Percentiles rank a stretch among this genome's conserved stretches.
Evolutionary conservation across 768 basidiomycete genomes (phyloP).

Genomic region (Botryobasidium botryosum): DNA sequence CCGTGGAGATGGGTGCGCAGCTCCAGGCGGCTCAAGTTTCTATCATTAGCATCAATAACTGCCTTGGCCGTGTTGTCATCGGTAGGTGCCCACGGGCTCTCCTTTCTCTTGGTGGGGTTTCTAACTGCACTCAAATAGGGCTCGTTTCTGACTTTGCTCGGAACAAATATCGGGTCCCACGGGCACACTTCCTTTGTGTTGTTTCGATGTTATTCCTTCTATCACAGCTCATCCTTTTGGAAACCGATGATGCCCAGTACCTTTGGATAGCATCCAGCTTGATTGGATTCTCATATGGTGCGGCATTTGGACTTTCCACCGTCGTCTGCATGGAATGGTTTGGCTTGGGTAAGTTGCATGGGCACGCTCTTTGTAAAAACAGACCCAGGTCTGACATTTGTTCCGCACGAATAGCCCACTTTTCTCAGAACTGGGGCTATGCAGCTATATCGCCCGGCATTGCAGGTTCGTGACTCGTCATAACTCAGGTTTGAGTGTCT

Average conservation of each 20-base stretch:
- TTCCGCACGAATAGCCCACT: not conserved
- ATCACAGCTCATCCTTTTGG: conserved; percentile 47
- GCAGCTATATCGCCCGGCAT: conserved; percentile 50
- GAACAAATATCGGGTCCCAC: conserved; percentile 37
- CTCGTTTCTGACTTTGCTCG: conserved; percentile 50
- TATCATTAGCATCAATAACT: conserved; percentile 66
- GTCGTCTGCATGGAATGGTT: conserved; percentile 71
- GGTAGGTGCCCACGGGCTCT: conserved; percentile 28
- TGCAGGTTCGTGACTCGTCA: too few relatives aligned
- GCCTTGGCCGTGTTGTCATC: conserved; percentile 54
- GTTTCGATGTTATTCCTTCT: conserved; percentile 51
- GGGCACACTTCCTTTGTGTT: conserved; percentile 51
- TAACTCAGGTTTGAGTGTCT: too few relatives aligned
- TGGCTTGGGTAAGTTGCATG: conserved; percentile 46
- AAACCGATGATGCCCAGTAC: conserved; percentile 35
- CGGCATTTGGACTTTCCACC: conserved; percentile 22
- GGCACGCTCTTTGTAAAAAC: not conserved
- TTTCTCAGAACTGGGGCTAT: conserved; percentile 69
- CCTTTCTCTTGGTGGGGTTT: not conserved
- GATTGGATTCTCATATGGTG: conserved; percentile 21
- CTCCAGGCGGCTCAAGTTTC: conserved; percentile 83
- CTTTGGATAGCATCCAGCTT: conserved; percentile 44
- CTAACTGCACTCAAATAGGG: conserved; percentile 24
- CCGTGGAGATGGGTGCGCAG: conserved; percentile 45
- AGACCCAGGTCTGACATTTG: not conserved